phyloP scores from a whole-genome alignment of 208 protist genomes.

The Lotmaria passim region DNA sequence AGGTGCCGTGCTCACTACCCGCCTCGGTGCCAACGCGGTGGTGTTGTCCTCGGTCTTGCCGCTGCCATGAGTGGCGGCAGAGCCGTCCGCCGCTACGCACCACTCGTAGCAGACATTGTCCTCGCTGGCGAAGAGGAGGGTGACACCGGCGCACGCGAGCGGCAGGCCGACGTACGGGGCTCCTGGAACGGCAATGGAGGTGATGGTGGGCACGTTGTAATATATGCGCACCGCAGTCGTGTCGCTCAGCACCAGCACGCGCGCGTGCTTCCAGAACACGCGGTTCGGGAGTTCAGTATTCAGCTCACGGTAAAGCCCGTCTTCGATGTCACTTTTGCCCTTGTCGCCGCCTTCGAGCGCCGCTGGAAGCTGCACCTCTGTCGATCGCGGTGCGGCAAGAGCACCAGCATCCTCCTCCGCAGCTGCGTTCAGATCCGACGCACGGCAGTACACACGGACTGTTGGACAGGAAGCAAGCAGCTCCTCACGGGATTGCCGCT shows the following conservation, averaged over 20 bases:
- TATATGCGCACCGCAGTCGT: constrained; percentile 39
- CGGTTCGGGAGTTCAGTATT: constrained; percentile 62
- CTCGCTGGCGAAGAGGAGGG: constrained; percentile 50
- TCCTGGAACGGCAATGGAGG: constrained; percentile 52
- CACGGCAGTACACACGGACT: constrained; percentile 52
- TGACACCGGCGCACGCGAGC: constrained; percentile 66
- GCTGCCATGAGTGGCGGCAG: background rate
- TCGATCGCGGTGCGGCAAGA: background rate
- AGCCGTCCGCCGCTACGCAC: constrained; percentile 38
- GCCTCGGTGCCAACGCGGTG: constrained; percentile 4
- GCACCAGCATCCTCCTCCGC: constrained; percentile 11
- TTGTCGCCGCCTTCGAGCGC: background rate
- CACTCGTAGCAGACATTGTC: constrained; percentile 72
- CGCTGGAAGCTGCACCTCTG: background rate
- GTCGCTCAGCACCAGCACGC: constrained; percentile 52
- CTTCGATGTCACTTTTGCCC: background rate
- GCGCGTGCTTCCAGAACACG: constrained; percentile 61
- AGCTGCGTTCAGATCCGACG: constrained; percentile 8
- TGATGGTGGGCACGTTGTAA: constrained; percentile 88
- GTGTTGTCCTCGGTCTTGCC: background rate
- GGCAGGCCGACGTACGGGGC: constrained; percentile 78
- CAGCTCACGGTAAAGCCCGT: constrained; percentile 33
- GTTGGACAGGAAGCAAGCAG: constrained; percentile 55
- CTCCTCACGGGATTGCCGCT: constrained; percentile 46
- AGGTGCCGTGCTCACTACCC: constrained; percentile 46